Evolutionary conservation across 2,329 filamentous ascomycete species (phyloP).

Genomic region (Claviceps arundinis): DNA sequence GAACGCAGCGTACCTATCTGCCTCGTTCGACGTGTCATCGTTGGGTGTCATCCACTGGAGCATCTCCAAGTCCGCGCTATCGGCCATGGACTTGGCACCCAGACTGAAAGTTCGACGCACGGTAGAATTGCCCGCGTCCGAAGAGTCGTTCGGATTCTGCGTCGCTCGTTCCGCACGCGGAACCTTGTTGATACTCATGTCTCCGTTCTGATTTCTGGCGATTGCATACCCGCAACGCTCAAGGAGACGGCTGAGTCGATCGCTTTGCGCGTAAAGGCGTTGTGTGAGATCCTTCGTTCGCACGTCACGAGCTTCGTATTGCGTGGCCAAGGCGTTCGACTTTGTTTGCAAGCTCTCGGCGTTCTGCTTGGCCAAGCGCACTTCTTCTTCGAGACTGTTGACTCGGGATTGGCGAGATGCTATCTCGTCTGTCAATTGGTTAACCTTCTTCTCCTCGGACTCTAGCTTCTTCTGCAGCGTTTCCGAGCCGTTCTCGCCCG

Average conservation of each 20-base stretch:
- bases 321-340: slow-evolving; percentile 35
- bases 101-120: slow-evolving; percentile 40
- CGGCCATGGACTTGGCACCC: slow-evolving; percentile 36
- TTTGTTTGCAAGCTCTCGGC: slow-evolving; percentile 39
- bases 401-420: slow-evolving; percentile 64
- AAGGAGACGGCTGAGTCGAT: slow-evolving; percentile 68
- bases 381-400: slow-evolving; percentile 63
- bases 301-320: slow-evolving; percentile 55
- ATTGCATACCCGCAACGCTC: slow-evolving; percentile 80
- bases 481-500: slow-evolving; percentile 75
- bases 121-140: slow-evolving; percentile 36
- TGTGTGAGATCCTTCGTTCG: slow-evolving; percentile 76
- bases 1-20: slow-evolving; percentile 61
- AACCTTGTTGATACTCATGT: slow-evolving; percentile 63
- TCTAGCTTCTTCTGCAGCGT: slow-evolving; percentile 60
- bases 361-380: slow-evolving; percentile 55
- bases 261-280: slow-evolving; percentile 69
- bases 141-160: slow-evolving; percentile 44
- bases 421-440: slow-evolving; percentile 54
- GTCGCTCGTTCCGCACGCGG: slow-evolving; percentile 43
- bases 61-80: slow-evolving; percentile 55
- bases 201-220: slow-evolving; percentile 50
- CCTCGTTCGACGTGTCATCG: slow-evolving; percentile 48
- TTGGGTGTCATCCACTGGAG: slow-evolving; percentile 71
- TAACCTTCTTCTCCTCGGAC: slow-evolving; percentile 61